A percentile compares a stretch with the other conserved stretches of the same genome.
These are phyloP conservation scores for Arthroderma sp. DNA, from an alignment of 2,329 filamentous ascomycete genomes.

Conservation along the genomic window DNA sequence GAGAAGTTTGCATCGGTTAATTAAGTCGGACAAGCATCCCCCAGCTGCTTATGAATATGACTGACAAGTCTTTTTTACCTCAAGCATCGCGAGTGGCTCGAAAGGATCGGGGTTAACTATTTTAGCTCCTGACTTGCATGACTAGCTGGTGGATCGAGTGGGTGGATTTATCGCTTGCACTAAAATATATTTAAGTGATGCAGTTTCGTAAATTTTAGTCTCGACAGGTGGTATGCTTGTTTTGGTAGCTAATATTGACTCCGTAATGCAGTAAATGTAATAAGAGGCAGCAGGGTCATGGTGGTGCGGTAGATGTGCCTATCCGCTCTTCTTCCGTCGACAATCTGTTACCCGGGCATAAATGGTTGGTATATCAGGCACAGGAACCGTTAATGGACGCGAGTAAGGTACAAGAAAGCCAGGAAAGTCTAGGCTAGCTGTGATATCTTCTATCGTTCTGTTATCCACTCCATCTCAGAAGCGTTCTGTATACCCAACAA, in stretches of 20 bases:
- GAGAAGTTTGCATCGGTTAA: background rate
- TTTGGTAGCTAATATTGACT: background rate
- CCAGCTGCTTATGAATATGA: background rate
- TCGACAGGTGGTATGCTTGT: background rate
- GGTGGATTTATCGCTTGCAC: background rate
- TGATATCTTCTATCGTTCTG: too few species aligned
- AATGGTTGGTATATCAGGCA: too few species aligned
- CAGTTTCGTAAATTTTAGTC: background rate
- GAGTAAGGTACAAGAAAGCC: too few species aligned
- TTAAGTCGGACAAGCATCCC: background rate
- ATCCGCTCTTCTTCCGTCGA: too few species aligned
- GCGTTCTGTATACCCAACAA: too few species aligned
- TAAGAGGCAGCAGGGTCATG: background rate
- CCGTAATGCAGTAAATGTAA: background rate
- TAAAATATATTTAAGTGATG: background rate
- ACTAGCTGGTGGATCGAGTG: background rate
- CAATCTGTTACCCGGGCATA: too few species aligned
- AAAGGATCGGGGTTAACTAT: background rate
- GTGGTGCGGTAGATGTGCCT: background rate
- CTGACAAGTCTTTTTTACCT: background rate
- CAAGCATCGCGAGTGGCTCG: background rate
- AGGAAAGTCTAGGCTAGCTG: too few species aligned
- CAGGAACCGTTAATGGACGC: too few species aligned
- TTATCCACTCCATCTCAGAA: too few species aligned
- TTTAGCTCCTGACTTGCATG: background rate